Percentiles rank a stretch among this genome's conserved stretches.
Conservation (phyloP, 495 filamentous ascomycete species). For the Penicillium ochrochloron region DNA sequence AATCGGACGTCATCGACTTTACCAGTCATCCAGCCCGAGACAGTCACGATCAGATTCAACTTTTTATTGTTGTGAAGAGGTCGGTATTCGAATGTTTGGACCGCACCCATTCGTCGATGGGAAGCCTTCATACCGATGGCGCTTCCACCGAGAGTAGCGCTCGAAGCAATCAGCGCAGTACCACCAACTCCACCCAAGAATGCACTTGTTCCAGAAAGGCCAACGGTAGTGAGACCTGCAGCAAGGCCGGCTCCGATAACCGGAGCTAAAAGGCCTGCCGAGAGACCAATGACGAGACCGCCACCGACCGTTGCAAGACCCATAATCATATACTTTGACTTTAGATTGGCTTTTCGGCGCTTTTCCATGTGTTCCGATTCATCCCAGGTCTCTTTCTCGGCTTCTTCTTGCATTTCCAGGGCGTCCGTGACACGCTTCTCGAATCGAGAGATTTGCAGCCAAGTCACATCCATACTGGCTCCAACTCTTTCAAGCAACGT, state of each 20-base stretch:
- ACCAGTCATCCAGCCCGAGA: constrained; percentile 98
- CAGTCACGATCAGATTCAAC: constrained; percentile 92
- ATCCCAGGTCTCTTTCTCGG: constrained; percentile 95
- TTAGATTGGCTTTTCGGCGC: constrained; percentile 77
- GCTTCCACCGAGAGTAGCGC: constrained; percentile 83
- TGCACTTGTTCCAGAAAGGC: constrained; percentile 82
- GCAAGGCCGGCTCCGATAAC: constrained; percentile 95
- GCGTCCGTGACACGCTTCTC: constrained; percentile 98
- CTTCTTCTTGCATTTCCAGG: constrained; percentile 93
- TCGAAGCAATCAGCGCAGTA: constrained; percentile 90
- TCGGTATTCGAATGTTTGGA: constrained; percentile 95
- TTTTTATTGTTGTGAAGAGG: constrained; percentile 97
- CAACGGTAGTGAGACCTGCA: constrained; percentile 93
- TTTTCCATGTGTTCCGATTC: constrained; percentile 93
- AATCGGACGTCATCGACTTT: constrained; percentile 95
- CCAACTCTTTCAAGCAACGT: constrained; percentile 84
- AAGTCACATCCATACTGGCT: constrained; percentile 75
- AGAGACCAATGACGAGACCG: constrained; percentile 93
- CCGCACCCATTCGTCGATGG: constrained; percentile 81
- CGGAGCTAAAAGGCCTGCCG: constrained; percentile 87
- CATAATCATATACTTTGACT: constrained; percentile 89
- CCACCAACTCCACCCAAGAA: constrained; percentile 93
- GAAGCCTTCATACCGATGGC: constrained; percentile 86
- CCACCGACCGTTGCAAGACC: constrained; percentile 96
- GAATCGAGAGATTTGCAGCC: constrained; percentile 94